A percentile compares a stretch with the other conserved stretches of the same genome.
Evolutionary conservation across 1,284 basidiomycete genomes (phyloP).

Genomic region (Ceratobasidium sp.): DNA sequence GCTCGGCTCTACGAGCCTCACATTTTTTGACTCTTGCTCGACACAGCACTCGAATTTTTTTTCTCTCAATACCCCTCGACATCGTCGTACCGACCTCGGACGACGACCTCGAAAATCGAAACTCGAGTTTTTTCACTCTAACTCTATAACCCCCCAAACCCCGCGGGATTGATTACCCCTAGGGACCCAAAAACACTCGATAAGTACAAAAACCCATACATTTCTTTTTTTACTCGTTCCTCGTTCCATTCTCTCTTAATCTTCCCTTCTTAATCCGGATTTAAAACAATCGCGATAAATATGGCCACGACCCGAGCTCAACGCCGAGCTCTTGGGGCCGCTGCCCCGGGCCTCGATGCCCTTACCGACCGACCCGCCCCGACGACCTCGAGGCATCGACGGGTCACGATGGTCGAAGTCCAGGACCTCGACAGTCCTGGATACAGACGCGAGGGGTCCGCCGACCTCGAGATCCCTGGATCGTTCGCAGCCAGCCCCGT

Average conservation of each 20-base stretch:
- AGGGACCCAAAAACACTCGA: slow-evolving; percentile 18
- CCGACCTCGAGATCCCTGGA: neutral
- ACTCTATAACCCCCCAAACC: slow-evolving; percentile 1
- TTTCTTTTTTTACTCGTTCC: too few species aligned
- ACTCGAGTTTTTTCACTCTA: slow-evolving; percentile 6
- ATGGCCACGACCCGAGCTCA: slow-evolving; percentile 1
- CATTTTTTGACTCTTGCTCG: slow-evolving; percentile 33
- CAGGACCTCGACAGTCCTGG: neutral
- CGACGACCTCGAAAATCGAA: neutral
- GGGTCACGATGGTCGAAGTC: neutral
- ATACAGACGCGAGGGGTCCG: neutral
- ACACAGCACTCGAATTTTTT: neutral
- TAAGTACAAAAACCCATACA: slow-evolving; percentile 9
- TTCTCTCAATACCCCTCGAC: neutral
- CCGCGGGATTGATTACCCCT: slow-evolving; percentile 7
- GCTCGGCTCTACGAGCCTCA: slow-evolving; percentile 20
- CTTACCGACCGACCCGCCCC: neutral
- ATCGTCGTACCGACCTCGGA: neutral
- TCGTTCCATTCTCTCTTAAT: neutral
- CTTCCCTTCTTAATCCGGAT: neutral
- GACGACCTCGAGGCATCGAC: neutral
- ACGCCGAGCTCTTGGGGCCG: neutral
- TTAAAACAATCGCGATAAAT: neutral
- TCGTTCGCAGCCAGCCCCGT: neutral
- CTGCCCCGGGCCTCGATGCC: neutral